Percentiles rank a stretch among this genome's conserved stretches.
These are phyloP conservation scores for Exophiala viscosa DNA, from an alignment of 2,329 filamentous ascomycete genomes.

Conservation along the genomic window DNA sequence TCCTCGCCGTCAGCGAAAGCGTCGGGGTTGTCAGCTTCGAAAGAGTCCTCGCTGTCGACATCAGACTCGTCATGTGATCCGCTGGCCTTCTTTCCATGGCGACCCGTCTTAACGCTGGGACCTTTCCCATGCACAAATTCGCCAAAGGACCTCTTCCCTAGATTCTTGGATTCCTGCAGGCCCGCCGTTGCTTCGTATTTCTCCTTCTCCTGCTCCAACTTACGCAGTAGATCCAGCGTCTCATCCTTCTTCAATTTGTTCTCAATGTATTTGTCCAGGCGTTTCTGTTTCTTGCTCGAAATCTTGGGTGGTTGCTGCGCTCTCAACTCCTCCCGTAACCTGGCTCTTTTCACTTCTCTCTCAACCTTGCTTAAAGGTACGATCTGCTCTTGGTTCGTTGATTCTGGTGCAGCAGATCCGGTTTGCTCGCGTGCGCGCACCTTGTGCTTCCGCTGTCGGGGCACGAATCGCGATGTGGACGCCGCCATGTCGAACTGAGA, in stretches of 20 bases:
- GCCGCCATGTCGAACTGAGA: not conserved
- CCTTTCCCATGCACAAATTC: conserved; percentile 40
- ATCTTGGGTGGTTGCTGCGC: conserved; percentile 53
- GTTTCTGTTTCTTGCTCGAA: conserved; percentile 63
- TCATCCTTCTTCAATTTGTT: conserved; percentile 94
- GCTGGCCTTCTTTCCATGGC: not conserved
- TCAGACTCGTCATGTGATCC: conserved; percentile 16
- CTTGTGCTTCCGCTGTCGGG: conserved; percentile 58
- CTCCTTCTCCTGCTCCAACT: conserved; percentile 70
- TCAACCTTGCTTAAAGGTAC: conserved; percentile 44
- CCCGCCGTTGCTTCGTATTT: conserved; percentile 66
- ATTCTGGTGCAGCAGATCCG: conserved; percentile 4
- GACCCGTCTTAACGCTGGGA: not conserved
- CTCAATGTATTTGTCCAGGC: conserved; percentile 71
- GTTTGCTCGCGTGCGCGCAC: conserved; percentile 34
- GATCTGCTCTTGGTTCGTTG: conserved; percentile 19
- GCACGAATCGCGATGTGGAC: conserved; percentile 49
- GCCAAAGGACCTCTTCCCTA: conserved; percentile 70
- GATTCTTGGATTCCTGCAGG: conserved; percentile 70
- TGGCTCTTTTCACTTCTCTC: conserved; percentile 50
- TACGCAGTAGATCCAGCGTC: conserved; percentile 76
- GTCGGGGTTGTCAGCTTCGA: conserved; percentile 32
- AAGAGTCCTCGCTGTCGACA: conserved; percentile 27
- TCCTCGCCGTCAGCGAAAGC: conserved; percentile 41
- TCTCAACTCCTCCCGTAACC: conserved; percentile 53